Evolutionary conservation across 1,284 basidiomycete genomes (phyloP), one percentile per base, ranked within the genome.

Genomic region (Ustanciosporium gigantosporum): DNA sequence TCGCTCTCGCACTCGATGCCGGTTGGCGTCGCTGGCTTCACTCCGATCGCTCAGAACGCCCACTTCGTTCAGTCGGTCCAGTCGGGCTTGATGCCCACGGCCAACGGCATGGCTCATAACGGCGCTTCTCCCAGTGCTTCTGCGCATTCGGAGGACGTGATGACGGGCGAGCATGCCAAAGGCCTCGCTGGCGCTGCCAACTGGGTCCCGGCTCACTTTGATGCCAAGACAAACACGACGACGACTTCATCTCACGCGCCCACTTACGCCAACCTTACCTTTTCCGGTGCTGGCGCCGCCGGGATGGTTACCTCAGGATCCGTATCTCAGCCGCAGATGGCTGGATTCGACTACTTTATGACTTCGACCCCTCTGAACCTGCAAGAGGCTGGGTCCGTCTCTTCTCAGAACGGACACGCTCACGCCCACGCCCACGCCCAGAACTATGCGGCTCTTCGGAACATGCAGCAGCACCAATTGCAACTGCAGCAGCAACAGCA

Each of bases 81-180:
- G n/a, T 20, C 25, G 17, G 22, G 15, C 31, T 41, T 53, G 25
- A 34, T 64, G 31, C 25, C 39, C 16, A 41, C 52, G 9, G 41
- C 40, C 39, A 32, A 44, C n/a, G 16, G 37, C 1, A 31, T 27
- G 6, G 25, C 32, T 25, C 19, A 14, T 13, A 43, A 31, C 32
- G 45, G 53, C 19, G 27, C 53, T n/a, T 64, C 60, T 24, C 53
- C 60, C 1, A 46, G 53, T 16, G 42, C 49, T 19, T 49, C 53
- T 22, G 42, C 53, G n/a, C 29, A 25, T 25, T 57, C 53, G 13
- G 60, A 52, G 6, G 60, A 58, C 14, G 14, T 50, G 17, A 48
- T 35, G 17, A 16, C 46, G 4, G 20, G 35, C 3, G 53, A 49
- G 8, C 46, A 35, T 17, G 29, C 25, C 27, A 40, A 25, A 25